A percentile compares a stretch with the other conserved stretches of the same genome.
Conservation (phyloP, 495 filamentous ascomycete genomes). For the Penicillium mononematosum region DNA sequence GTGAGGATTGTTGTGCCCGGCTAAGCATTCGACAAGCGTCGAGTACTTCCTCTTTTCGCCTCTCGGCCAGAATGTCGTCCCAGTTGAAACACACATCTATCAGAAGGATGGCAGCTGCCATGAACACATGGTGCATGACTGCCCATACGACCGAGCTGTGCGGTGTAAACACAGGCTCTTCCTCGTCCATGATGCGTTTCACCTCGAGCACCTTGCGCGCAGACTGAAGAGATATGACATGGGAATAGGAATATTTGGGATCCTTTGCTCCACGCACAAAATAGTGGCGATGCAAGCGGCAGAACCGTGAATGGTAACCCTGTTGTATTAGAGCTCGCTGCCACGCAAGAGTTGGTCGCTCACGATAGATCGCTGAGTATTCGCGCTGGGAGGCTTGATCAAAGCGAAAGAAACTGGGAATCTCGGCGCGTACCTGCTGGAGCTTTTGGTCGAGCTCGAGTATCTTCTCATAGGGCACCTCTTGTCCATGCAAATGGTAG, state of each 20-base stretch:
- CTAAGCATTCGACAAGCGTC: constrained; percentile 47
- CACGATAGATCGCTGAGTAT: constrained; percentile 34
- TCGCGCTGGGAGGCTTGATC: constrained; percentile 33
- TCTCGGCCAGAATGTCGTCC: constrained; percentile 42
- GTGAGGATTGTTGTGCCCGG: constrained; percentile 35
- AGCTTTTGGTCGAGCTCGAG: constrained; percentile 38
- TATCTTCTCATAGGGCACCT: constrained; percentile 39
- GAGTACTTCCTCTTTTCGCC: constrained; percentile 41
- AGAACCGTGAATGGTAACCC: constrained; percentile 43
- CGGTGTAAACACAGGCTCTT: constrained; percentile 27
- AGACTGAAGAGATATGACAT: constrained; percentile 42
- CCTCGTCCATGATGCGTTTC: constrained; percentile 42
- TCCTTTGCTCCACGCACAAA: constrained; percentile 43
- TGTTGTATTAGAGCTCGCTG: constrained; percentile 42
- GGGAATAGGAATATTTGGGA: constrained; percentile 45
- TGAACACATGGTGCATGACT: constrained; percentile 47
- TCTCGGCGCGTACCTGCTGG: constrained; percentile 24
- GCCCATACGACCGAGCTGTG: constrained; percentile 36
- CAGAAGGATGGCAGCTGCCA: constrained; percentile 47
- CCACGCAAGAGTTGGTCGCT: constrained; percentile 40
- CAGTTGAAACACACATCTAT: constrained; percentile 49
- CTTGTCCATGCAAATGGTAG: constrained; percentile 30
- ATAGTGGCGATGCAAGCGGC: constrained; percentile 44
- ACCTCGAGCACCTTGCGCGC: constrained; percentile 45
- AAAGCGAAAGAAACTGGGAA: constrained; percentile 38